Evolutionary conservation across 2,329 filamentous ascomycete genomes (phyloP), one percentile per base, ranked within the genome.

Genomic region (Conoideocrella luteorostrata): DNA sequence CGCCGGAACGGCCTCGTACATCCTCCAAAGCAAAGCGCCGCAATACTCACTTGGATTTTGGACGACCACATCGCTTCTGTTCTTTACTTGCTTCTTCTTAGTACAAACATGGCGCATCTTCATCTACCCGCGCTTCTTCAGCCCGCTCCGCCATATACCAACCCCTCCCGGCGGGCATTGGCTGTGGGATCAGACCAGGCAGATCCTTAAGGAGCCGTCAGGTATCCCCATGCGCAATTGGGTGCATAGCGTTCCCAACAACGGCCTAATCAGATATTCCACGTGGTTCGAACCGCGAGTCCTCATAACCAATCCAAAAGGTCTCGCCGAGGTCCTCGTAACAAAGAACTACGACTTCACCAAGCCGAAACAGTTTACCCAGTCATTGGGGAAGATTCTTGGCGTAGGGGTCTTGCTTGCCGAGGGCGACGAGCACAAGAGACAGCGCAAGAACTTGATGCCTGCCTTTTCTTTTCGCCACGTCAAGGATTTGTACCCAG

Each of bases 341-440:
- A 76, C 73, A 6, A 80, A 77, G 47, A 78, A 70, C 50, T 86
- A 88, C 57, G 77, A 82, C 41, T 88, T 84, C 49, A 55, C 70
- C 29, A 86, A 86, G 58, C 80, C 82, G 44, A 3, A 42, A 87
- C 63, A 82, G 86, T 47, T 91, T 86, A 68, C 79, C 95, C 7
- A 80, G 95, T 49, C 84, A 81, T 67, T 5, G 2, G 6, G 13
- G 1, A 69, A 78, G 49, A 85, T 86, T 55, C 80, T 95, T 44
- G 90, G 90, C 56, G 84, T 80, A 4, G 62, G 57, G 0, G 44
- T 66, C 10, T 47, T 60, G 6, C 56, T 58, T 24, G 51, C 56
- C 17, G 57, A 63, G 37, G 58, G 56, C 18, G 59, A 64, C 7
- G 56, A 57, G 43, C 62, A 67, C 45, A 58, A 54, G 44, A 50